These are phyloP conservation scores for Proliferodiscus dingleyae DNA, from an alignment of 2,329 filamentous ascomycete species.

Conservation along the genomic window DNA sequence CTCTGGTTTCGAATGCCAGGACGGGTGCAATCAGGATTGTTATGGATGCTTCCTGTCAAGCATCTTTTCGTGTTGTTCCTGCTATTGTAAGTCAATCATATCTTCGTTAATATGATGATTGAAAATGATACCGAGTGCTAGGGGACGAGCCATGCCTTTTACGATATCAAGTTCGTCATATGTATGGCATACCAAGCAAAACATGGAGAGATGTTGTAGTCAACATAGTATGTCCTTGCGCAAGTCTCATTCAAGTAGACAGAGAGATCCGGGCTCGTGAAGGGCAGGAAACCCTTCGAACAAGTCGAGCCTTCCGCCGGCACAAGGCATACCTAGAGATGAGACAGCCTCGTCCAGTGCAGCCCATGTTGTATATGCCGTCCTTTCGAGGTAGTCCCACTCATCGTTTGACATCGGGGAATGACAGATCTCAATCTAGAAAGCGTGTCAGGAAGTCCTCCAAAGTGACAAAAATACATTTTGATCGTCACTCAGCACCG, in stretches of 20 bases:
- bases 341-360: not conserved
- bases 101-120: not conserved
- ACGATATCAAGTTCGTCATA: slow-evolving; percentile 34
- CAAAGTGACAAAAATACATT: no score
- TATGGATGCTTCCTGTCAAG: slow-evolving; percentile 26
- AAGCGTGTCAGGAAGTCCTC: no score
- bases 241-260: slow-evolving; percentile 40
- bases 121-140: not conserved
- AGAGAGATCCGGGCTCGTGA: slow-evolving; percentile 40
- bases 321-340: slow-evolving; percentile 2
- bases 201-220: slow-evolving; percentile 32
- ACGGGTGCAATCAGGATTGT: slow-evolving; percentile 36
- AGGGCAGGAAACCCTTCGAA: slow-evolving; percentile 22
- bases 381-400: no score
- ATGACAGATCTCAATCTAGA: no score
- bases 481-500: no score
- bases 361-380: not conserved
- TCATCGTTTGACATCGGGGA: no score
- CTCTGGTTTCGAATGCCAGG: slow-evolving; percentile 30
- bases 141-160: slow-evolving; percentile 21
- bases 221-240: slow-evolving; percentile 38
- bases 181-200: slow-evolving; percentile 39
- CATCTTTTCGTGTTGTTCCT: slow-evolving; percentile 1
- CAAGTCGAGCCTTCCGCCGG: slow-evolving; percentile 3
- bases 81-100: slow-evolving; percentile 1